Conservation (phyloP, 2,329 filamentous ascomycete species). For the Xenoacremonium recifei region DNA sequence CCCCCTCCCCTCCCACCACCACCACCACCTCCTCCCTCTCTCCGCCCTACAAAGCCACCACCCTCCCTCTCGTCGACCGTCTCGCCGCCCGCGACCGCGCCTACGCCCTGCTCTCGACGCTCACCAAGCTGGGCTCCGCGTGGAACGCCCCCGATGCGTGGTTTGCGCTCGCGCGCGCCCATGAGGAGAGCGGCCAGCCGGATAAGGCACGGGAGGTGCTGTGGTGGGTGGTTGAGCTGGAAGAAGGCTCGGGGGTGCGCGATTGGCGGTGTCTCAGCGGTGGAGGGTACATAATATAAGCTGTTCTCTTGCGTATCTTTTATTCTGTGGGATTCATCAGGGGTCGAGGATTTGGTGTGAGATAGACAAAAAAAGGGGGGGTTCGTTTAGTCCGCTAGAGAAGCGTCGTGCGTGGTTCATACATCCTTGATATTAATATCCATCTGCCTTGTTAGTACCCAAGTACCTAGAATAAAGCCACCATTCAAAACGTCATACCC, state of each 20-base stretch:
- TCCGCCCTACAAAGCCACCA: constrained; percentile 54
- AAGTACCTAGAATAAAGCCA: too few relatives aligned
- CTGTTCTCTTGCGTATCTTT: too few relatives aligned
- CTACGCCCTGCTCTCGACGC: constrained; percentile 73
- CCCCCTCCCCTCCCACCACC: constrained; percentile 11
- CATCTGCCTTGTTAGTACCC: too few relatives aligned
- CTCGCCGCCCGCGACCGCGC: constrained; percentile 90
- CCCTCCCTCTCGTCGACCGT: constrained; percentile 72
- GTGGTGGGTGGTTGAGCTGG: constrained; percentile 97
- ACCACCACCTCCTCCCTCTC: constrained; percentile 43
- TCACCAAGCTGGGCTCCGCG: constrained; percentile 81
- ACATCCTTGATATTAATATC: too few relatives aligned
- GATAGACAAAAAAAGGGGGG: too few relatives aligned
- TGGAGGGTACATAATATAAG: constrained; percentile 59
- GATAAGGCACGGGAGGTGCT: constrained; percentile 90
- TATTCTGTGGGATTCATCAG: too few relatives aligned
- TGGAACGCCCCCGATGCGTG: constrained; percentile 96
- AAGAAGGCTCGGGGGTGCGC: constrained; percentile 78
- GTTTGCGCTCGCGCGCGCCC: constrained; percentile 81
- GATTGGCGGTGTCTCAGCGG: constrained; percentile 71
- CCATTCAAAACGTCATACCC: too few relatives aligned
- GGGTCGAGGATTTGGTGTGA: too few relatives aligned
- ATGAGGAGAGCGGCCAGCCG: constrained; percentile 81
- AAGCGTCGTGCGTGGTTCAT: too few relatives aligned
- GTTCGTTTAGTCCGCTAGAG: too few relatives aligned